Evolutionary conservation across 495 filamentous ascomycete genomes (phyloP).

Genomic region (Neurospora intermedia): DNA sequence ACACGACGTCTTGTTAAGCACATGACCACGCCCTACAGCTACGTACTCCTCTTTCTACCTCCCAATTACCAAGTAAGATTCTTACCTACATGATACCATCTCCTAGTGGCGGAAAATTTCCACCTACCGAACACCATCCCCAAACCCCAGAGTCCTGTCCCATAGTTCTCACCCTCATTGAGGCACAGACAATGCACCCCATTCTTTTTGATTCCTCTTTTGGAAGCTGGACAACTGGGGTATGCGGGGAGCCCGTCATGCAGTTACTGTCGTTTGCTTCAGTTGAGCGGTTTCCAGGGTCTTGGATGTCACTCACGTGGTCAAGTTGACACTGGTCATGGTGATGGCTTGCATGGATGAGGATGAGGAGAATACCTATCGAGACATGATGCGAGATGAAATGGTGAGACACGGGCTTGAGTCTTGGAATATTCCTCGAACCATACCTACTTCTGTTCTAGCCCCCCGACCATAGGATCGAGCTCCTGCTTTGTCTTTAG

Average conservation of each 20-base stretch:
- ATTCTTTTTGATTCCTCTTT: not conserved
- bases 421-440: too few species aligned
- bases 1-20: too few species aligned
- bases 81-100: not conserved
- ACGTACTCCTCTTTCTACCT: not conserved
- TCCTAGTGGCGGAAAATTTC: not conserved
- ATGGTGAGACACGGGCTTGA: not conserved
- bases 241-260: not conserved
- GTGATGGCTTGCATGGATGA: not conserved
- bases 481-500: too few species aligned
- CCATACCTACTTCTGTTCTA: too few species aligned
- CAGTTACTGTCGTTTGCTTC: not conserved
- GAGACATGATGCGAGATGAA: not conserved
- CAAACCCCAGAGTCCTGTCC: not conserved
- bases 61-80: not conserved
- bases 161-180: not conserved
- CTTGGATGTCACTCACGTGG: not conserved
- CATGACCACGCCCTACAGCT: too few species aligned
- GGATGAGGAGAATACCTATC: not conserved
- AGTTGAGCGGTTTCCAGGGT: not conserved
- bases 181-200: not conserved
- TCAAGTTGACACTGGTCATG: not conserved
- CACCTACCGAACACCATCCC: not conserved
- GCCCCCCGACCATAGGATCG: too few species aligned
- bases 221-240: not conserved